Evolutionary conservation across 1,139 yeast species (phyloP).

Genomic region (Magnusiomyces magnusii): DNA sequence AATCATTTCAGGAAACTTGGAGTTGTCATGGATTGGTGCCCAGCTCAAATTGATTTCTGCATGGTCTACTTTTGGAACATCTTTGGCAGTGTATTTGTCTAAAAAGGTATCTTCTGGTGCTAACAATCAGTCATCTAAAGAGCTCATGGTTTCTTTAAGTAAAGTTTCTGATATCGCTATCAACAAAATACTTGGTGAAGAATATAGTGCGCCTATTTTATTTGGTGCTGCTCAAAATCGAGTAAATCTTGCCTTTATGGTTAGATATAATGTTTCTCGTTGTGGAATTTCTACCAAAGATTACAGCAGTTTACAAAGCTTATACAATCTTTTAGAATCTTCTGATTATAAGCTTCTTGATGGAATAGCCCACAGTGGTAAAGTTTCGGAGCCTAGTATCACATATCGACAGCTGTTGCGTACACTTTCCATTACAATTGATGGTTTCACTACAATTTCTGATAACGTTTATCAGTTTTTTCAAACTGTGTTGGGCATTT

Average conservation of each 20-base stretch:
- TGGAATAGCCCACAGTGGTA: slow-evolving; percentile 13
- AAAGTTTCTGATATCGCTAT: slow-evolving; percentile 44
- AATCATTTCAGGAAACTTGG: slow-evolving; percentile 53
- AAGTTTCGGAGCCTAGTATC: slow-evolving; percentile 6
- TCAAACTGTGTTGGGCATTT: slow-evolving; percentile 24
- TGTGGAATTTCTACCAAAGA: slow-evolving; percentile 15
- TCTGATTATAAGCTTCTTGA: slow-evolving; percentile 22
- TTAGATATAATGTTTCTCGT: slow-evolving; percentile 43
- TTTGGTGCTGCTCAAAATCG: slow-evolving; percentile 52
- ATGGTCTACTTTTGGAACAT: slow-evolving; percentile 69
- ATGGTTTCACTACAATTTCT: slow-evolving; percentile 15
- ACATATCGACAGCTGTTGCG: slow-evolving; percentile 12
- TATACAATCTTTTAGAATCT: slow-evolving; percentile 23
- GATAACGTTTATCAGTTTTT: slow-evolving; percentile 16
- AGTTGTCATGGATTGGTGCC: slow-evolving; percentile 56
- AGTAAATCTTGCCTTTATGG: slow-evolving; percentile 60
- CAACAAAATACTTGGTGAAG: slow-evolving; percentile 46
- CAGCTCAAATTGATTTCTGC: slow-evolving; percentile 66
- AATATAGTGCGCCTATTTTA: slow-evolving; percentile 44
- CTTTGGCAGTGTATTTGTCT: slow-evolving; percentile 43
- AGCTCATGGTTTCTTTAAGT: slow-evolving; percentile 17
- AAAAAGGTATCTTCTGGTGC: slow-evolving; percentile 17
- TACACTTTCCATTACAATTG: slow-evolving; percentile 22
- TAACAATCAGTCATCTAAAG: slow-evolving; percentile 19
- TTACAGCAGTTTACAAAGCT: slow-evolving; percentile 15